Evolutionary conservation across 108 stramenopile species (phyloP).

Genomic region (Fragilaria crotonensis): DNA sequence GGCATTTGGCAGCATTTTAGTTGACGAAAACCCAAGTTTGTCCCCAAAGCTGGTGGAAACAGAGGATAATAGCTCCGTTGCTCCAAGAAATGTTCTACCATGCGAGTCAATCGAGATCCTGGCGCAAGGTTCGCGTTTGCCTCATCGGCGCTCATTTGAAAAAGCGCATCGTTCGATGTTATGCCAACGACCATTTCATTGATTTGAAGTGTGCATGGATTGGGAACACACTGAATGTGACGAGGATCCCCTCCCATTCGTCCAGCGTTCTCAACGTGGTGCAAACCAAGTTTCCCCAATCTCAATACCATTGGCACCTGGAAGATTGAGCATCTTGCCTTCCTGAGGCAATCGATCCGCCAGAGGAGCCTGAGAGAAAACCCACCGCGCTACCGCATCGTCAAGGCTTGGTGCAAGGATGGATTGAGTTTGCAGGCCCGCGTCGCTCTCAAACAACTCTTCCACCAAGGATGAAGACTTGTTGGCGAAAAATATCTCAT

Average conservation of each 20-base stretch:
- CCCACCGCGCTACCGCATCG: conserved; percentile 86
- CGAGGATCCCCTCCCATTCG: conserved; percentile 28
- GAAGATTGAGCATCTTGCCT: conserved; percentile 26
- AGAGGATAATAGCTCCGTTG: conserved; percentile 94
- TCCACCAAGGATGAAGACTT: conserved; percentile 49
- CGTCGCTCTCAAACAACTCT: conserved; percentile 37
- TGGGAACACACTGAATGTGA: conserved; percentile 83
- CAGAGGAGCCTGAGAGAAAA: conserved; percentile 77
- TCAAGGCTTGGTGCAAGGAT: conserved; percentile 90
- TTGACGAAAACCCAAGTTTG: conserved; percentile 79
- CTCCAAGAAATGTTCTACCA: conserved; percentile 84
- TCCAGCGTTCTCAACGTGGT: conserved; percentile 32
- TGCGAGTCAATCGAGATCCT: conserved; percentile 62
- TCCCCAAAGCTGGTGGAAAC: conserved; percentile 73
- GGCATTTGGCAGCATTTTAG: conserved; percentile 68
- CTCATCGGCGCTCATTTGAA: conserved; percentile 80
- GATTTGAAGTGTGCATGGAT: conserved; percentile 82
- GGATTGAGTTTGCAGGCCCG: conserved; percentile 70
- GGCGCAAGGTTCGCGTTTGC: conserved; percentile 62
- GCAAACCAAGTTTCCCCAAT: conserved; percentile 56
- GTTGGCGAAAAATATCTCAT: conserved; percentile 73
- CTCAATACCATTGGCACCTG: conserved; percentile 27
- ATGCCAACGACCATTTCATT: conserved; percentile 86
- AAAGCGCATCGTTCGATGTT: conserved; percentile 81
- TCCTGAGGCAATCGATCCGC: conserved; percentile 42